Evolutionary conservation across 176 grass and related monocot genomes (phyloP), one percentile per base, ranked within the genome.

Genomic region (maize (Zea mays)): DNA sequence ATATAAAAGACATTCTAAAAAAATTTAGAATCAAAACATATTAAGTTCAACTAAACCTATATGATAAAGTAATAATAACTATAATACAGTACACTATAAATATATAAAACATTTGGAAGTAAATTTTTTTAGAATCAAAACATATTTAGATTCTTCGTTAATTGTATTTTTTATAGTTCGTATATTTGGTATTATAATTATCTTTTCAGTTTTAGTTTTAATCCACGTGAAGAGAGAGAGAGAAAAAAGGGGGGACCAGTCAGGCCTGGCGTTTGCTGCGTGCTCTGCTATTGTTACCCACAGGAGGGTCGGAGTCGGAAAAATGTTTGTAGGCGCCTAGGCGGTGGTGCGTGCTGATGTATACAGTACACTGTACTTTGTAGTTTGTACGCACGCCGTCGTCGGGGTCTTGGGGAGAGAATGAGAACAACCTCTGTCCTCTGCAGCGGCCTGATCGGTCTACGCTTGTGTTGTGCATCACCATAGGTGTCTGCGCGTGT

Each of bases 191-290:
- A 27, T 27, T 27, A 27, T 27, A 27, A 27, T 27, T 27, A 0
- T 27, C 27, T 27, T 1, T 27, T 27, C 27, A 27, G 1, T 27
- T 27, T 27, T 27, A 27, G 27, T 27, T 27, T 27, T 27, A 27
- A 58, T 84, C 65, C 86, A 80, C 71, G 71, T 84, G 76, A 84
- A 49, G 67, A 70, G 81, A 69, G 80, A 79, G 61, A 59, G 79
- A 8, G 34, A n/a, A n/a, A n/a, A n/a, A n/a, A 0, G 50, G 6
- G 68, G 8, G 52, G 17, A 19, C 54, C 54, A 8, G 54, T n/a
- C n/a, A 8, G 49, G 49, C 49, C 49, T 16, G 14, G 54, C 9
- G 54, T 20, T 57, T 9, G 55, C 55, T 19, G 8, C n/a, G n/a
- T 20, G n/a, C 55, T 21, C 55, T 58, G 55, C 55, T 58, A 58